Evolutionary conservation across 257 asterid genomes (phyloP).

Genomic region (Rhazya stricta): DNA sequence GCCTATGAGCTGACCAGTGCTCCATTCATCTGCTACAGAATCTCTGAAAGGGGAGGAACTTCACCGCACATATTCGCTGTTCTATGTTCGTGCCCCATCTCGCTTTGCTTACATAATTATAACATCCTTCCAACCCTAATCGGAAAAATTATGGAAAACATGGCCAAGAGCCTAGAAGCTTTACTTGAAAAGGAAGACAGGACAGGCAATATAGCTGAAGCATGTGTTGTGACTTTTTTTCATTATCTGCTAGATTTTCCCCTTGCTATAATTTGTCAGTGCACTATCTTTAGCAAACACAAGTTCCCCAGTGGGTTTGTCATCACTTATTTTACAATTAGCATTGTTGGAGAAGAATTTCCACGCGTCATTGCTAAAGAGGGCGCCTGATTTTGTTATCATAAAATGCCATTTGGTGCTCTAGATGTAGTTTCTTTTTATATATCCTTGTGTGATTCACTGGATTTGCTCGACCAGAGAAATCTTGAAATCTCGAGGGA

Average conservation of each 20-base stretch:
- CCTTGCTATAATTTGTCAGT: slow-evolving; percentile 12
- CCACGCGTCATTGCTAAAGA: slow-evolving; percentile 3
- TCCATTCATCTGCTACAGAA: background rate
- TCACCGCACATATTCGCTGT: background rate
- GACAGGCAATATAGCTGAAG: background rate
- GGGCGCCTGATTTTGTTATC: background rate
- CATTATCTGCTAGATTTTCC: slow-evolving; percentile 4
- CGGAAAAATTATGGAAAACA: background rate
- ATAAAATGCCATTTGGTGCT: background rate
- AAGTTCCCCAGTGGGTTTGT: background rate
- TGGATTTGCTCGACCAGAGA: slow-evolving; percentile 2
- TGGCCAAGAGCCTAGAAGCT: background rate
- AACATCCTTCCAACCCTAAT: background rate
- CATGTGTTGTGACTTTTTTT: background rate
- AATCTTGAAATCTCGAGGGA: slow-evolving; percentile 1
- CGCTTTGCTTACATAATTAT: background rate
- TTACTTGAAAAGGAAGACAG: background rate
- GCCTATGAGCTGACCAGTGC: background rate
- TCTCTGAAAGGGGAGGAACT: slow-evolving; percentile 1
- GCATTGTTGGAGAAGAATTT: background rate
- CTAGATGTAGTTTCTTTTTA: background rate
- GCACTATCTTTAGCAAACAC: slow-evolving; percentile 29
- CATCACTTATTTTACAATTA: background rate
- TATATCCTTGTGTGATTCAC: slow-evolving; percentile 9
- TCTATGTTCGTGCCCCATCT: background rate